phyloP scores from a whole-genome alignment of 495 filamentous ascomycete genomes.

The Aspergillus homomorphus region DNA sequence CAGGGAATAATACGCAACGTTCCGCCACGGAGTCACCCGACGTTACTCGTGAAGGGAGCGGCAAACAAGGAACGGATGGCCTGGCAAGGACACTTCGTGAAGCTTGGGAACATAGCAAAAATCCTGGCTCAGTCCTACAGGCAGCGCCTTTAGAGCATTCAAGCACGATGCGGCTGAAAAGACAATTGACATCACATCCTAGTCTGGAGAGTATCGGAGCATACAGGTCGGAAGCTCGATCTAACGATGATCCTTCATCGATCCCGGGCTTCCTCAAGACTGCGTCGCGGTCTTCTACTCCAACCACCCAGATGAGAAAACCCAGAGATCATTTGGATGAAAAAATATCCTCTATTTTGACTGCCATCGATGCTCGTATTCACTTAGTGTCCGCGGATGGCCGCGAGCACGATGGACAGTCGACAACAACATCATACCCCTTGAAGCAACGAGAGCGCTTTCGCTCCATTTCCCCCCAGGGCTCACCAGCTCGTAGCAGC shows the following conservation, averaged over 20 bases:
- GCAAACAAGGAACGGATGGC: conserved; percentile 3
- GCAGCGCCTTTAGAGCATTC: conserved; percentile 20
- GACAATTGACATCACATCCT: conserved; percentile 35
- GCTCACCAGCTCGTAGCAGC: conserved; percentile 33
- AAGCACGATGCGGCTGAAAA: conserved; percentile 27
- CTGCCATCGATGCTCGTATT: conserved; percentile 75
- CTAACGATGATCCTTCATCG: not conserved
- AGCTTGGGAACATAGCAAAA: conserved; percentile 16
- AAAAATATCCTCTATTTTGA: conserved; percentile 80
- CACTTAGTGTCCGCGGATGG: conserved; percentile 56
- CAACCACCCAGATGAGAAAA: conserved; percentile 34
- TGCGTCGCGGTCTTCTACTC: conserved; percentile 34
- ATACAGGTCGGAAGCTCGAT: conserved; percentile 21
- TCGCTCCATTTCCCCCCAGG: conserved; percentile 38
- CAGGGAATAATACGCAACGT: conserved; percentile 17
- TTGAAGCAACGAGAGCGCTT: conserved; percentile 30
- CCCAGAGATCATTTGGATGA: conserved; percentile 71
- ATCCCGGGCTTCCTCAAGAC: conserved; percentile 12
- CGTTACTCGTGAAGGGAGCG: conserved; percentile 19
- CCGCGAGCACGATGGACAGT: conserved; percentile 32
- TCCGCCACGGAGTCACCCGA: conserved; percentile 18
- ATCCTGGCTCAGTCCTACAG: conserved; percentile 13
- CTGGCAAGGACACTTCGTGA: conserved; percentile 8
- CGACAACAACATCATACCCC: conserved; percentile 39
- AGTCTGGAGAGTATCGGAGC: conserved; percentile 40